Conservation (phyloP, 352 stramenopile genomes). For the Pilasporangium apinafurcum region DNA sequence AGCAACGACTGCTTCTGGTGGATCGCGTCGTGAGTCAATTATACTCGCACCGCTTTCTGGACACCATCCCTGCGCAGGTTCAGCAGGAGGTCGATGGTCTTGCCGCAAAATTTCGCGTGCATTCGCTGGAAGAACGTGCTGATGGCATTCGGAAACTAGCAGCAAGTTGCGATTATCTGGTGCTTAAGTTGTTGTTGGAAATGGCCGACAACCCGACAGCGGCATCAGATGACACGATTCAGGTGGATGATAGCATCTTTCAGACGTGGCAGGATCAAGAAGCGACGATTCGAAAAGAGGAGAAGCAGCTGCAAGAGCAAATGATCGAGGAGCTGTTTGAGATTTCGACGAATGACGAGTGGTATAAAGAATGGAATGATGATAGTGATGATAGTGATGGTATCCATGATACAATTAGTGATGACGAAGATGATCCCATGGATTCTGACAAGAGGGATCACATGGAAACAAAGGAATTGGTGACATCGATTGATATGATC, state of each 20-base stretch:
- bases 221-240: constrained; percentile 23
- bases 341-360: constrained; percentile 62
- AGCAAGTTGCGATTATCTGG: constrained; percentile 25
- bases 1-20: constrained; percentile 14
- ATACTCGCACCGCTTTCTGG: constrained; percentile 43
- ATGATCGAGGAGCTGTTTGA: constrained; percentile 48
- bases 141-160: constrained; percentile 24
- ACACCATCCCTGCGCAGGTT: constrained; percentile 43
- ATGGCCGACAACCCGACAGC: constrained; percentile 39
- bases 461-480: background rate
- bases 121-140: constrained; percentile 39
- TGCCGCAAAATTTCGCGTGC: constrained; percentile 44
- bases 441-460: constrained; percentile 1
- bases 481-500: background rate
- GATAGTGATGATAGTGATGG: constrained; percentile 24
- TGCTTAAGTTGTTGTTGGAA: constrained; percentile 58
- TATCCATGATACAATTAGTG: too few species aligned
- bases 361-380: constrained; percentile 51
- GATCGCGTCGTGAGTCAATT: constrained; percentile 47
- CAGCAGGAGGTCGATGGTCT: constrained; percentile 25
- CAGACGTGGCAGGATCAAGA: constrained; percentile 10
- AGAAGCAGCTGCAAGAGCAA: constrained; percentile 20
- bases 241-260: constrained; percentile 13
- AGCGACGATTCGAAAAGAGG: constrained; percentile 8
- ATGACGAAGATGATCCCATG: background rate